Evolutionary conservation across 176 grass and related monocot genomes (phyloP).

Genomic region (Hsuehochloa calcarea): DNA sequence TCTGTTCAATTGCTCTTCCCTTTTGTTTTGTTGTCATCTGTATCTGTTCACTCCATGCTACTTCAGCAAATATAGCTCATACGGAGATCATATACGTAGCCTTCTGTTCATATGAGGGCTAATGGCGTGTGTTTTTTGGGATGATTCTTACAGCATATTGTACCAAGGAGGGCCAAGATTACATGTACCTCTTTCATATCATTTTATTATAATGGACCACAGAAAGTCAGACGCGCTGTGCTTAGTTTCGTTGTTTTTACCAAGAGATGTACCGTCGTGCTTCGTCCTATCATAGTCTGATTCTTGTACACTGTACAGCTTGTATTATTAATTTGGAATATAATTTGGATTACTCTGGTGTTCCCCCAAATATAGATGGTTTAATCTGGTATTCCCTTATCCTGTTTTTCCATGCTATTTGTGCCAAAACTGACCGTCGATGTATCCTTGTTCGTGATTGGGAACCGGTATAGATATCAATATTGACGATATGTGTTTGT

Average conservation of each 20-base stretch:
- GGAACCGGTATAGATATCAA: background rate
- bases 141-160: constrained; percentile 15
- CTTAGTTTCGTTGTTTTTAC: background rate
- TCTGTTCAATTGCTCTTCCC: background rate
- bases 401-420: background rate
- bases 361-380: background rate
- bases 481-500: too few relatives aligned
- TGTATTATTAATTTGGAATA: constrained; percentile 22
- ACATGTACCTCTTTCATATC: background rate
- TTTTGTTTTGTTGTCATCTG: background rate
- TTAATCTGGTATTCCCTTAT: background rate
- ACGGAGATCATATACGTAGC: background rate
- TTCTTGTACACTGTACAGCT: constrained; percentile 19
- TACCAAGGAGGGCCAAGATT: background rate
- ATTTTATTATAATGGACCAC: constrained; percentile 32
- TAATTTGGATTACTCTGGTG: constrained; percentile 7
- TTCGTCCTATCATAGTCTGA: background rate
- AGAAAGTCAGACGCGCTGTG: constrained; percentile 16
- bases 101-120: constrained; percentile 8
- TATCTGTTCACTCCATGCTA: background rate
- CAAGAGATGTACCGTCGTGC: background rate
- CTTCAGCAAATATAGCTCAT: background rate
- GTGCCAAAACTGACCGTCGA: too few relatives aligned
- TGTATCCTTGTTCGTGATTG: background rate
- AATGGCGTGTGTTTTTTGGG: background rate